phyloP scores from a whole-genome alignment of 768 basidiomycete species.

The Clathrus columnatus region DNA sequence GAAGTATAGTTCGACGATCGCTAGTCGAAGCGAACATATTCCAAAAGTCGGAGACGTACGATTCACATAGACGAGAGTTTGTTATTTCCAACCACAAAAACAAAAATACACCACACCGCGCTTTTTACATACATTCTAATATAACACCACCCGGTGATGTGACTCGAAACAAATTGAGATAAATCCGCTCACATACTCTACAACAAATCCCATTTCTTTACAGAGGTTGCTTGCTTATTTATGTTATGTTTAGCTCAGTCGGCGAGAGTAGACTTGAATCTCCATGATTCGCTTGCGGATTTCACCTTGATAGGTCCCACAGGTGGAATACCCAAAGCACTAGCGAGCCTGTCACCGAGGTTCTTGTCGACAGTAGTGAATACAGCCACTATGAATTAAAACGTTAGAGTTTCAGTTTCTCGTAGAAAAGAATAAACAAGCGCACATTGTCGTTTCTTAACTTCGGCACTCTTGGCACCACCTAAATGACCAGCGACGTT shows the following conservation, averaged over 20 bases:
- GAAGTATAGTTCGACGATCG: too few relatives aligned
- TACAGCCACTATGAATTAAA: conserved; percentile 45
- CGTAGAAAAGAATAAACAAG: conserved; percentile 12
- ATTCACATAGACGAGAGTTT: too few relatives aligned
- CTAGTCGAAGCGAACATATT: too few relatives aligned
- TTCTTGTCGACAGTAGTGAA: conserved; percentile 73
- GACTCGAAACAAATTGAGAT: too few relatives aligned
- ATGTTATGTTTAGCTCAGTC: neutral
- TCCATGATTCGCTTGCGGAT: conserved; percentile 47
- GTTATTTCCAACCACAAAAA: too few relatives aligned
- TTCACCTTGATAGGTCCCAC: conserved; percentile 56
- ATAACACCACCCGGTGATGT: too few relatives aligned
- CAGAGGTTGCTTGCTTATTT: too few relatives aligned
- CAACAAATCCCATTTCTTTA: too few relatives aligned
- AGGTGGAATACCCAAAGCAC: conserved; percentile 50
- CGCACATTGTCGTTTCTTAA: conserved; percentile 62
- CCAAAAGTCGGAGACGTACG: too few relatives aligned
- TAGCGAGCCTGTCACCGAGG: conserved; percentile 71
- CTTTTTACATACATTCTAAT: neutral
- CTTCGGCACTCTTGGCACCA: conserved; percentile 46
- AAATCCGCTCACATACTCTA: too few relatives aligned
- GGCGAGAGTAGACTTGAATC: conserved; percentile 30
- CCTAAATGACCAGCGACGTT: conserved; percentile 62
- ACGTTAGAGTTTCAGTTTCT: neutral
- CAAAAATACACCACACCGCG: neutral